Percentiles rank a stretch among this genome's conserved stretches.
Evolutionary conservation across 306 rosid species (phyloP).

Genomic region (Cicer judaicum): DNA sequence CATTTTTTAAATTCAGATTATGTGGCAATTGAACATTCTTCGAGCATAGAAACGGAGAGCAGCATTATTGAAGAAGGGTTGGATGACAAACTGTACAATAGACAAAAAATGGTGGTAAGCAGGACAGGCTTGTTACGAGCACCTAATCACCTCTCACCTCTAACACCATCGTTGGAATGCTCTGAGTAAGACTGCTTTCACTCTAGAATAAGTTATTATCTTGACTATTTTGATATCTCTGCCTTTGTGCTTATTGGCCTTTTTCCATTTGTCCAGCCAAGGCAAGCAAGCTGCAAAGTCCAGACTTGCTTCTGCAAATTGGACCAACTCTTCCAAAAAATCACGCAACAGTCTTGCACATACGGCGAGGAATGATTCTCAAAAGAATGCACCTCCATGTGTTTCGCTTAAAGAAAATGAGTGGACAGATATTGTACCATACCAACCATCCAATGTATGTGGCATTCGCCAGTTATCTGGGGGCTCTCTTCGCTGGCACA

Average conservation of each 20-base stretch:
- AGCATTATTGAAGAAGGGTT: constrained; percentile 39
- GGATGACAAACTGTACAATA: constrained; percentile 40
- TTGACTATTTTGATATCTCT: neutral
- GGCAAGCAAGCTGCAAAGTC: constrained; percentile 54
- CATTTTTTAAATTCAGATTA: constrained; percentile 49
- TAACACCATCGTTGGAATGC: constrained; percentile 56
- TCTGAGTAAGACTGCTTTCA: constrained; percentile 55
- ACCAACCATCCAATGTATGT: constrained; percentile 28
- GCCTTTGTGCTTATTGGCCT: constrained; percentile 27
- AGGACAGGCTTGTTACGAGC: constrained; percentile 40
- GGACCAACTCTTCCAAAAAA: constrained; percentile 26
- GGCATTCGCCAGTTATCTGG: constrained; percentile 41
- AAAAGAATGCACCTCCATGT: neutral
- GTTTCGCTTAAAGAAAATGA: neutral
- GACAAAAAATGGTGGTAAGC: constrained; percentile 50
- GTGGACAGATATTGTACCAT: constrained; percentile 11
- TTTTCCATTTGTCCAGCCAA: constrained; percentile 46
- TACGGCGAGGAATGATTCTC: constrained; percentile 41
- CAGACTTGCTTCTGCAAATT: constrained; percentile 45
- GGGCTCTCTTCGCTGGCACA: constrained; percentile 48
- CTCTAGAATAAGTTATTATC: constrained; percentile 18
- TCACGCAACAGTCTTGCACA: constrained; percentile 36
- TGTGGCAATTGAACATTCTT: constrained; percentile 41
- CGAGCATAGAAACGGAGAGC: constrained; percentile 39
- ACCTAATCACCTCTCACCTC: constrained; percentile 47